These are phyloP conservation scores for Anthracocystis walkeri DNA, from an alignment of 1,284 basidiomycete genomes.

Conservation along the genomic window DNA sequence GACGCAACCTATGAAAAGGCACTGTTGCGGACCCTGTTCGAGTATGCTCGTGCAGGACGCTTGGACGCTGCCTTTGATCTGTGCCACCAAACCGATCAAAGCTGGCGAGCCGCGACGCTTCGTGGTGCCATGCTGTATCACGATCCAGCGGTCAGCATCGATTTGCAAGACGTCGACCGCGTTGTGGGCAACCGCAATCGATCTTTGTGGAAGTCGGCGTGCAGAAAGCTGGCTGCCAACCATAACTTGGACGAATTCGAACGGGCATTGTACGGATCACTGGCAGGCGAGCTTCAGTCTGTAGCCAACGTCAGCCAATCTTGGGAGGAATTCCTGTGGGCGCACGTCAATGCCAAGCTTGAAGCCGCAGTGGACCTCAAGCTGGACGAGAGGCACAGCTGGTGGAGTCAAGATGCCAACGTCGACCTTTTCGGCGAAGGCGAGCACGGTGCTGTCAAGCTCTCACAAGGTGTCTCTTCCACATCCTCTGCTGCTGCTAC, in stretches of 20 bases:
- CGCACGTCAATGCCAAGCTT: conserved; percentile 83
- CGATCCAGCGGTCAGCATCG: conserved; percentile 45
- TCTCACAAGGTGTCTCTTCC: conserved; percentile 35
- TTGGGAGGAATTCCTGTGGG: conserved; percentile 97
- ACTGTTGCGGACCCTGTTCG: conserved; percentile 79
- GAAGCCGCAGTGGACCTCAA: conserved; percentile 80
- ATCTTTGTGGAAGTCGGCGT: conserved; percentile 65
- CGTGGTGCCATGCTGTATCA: conserved; percentile 75
- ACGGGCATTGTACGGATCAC: conserved; percentile 85
- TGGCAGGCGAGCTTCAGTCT: conserved; percentile 84
- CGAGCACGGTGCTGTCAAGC: conserved; percentile 53
- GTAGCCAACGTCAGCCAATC: conserved; percentile 79
- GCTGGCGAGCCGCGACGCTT: conserved; percentile 89
- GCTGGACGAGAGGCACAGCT: conserved; percentile 60
- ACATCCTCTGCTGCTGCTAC: conserved; percentile 23
- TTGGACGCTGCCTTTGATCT: conserved; percentile 85
- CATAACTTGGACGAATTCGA: conserved; percentile 79
- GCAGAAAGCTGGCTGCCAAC: conserved; percentile 58
- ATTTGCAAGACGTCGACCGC: conserved; percentile 46
- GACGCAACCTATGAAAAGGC: conserved; percentile 78
- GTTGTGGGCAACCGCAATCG: conserved; percentile 65
- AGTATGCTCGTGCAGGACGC: conserved; percentile 82
- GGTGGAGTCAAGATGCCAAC: conserved; percentile 70
- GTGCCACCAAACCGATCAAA: conserved; percentile 84
- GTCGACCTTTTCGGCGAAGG: conserved; percentile 40